Conservation (phyloP, 352 stramenopile genomes). For the Thalassiosira hispida region DNA sequence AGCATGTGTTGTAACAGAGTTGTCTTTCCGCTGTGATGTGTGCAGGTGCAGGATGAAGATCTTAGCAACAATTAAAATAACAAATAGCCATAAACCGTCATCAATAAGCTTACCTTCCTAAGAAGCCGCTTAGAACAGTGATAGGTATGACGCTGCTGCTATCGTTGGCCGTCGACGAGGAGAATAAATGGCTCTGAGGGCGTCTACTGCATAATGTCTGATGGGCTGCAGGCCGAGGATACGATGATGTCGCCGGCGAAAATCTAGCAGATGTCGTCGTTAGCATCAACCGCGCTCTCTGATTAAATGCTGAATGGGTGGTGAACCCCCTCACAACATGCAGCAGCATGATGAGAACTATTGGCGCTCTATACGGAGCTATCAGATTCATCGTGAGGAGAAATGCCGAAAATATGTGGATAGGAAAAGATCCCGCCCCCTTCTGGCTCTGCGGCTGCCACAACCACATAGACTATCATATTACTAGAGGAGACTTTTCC, state of each 20-base stretch:
- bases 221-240: not conserved
- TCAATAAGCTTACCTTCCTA: constrained; percentile 82
- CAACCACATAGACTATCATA: too few species aligned
- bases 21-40: constrained; percentile 71
- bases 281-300: not conserved
- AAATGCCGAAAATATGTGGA: too few species aligned
- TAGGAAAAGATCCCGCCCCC: too few species aligned
- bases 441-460: too few species aligned
- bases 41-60: not conserved
- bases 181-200: constrained; percentile 23
- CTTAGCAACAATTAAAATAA: not conserved
- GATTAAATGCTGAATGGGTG: too few species aligned
- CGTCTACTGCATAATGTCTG: not conserved
- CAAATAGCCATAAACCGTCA: not conserved
- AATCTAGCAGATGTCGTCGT: not conserved
- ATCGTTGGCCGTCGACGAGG: constrained; percentile 6
- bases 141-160: constrained; percentile 84
- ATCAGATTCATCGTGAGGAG: not conserved
- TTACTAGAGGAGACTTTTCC: too few species aligned
- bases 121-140: constrained; percentile 92
- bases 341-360: constrained; percentile 16
- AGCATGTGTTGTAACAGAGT: constrained; percentile 79
- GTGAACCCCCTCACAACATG: not conserved
- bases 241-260: not conserved
- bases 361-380: not conserved